These are phyloP conservation scores for Neurospora intermedia DNA, from an alignment of 495 filamentous ascomycete species.

Conservation along the genomic window DNA sequence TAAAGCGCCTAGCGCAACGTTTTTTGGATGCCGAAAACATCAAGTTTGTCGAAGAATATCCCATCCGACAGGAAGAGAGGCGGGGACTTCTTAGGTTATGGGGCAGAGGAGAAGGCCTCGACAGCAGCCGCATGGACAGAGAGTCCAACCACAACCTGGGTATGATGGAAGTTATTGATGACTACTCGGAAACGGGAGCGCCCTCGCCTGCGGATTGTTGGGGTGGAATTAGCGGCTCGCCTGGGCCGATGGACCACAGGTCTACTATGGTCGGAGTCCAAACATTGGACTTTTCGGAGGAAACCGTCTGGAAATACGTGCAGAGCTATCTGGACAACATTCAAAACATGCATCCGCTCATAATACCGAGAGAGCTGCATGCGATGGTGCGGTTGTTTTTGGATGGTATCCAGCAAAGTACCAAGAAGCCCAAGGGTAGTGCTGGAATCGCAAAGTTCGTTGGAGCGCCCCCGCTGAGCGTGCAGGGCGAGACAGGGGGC, in stretches of 20 bases:
- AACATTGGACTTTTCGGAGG: constrained; percentile 51
- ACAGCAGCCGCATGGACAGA: constrained; percentile 23
- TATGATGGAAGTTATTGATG: constrained; percentile 23
- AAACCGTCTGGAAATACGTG: constrained; percentile 52
- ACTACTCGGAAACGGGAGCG: constrained; percentile 38
- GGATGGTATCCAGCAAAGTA: constrained; percentile 25
- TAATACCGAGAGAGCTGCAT: constrained; percentile 41
- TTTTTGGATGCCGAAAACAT: constrained; percentile 34
- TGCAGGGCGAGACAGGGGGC: constrained; percentile 26
- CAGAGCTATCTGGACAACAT: constrained; percentile 68
- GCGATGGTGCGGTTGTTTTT: constrained; percentile 41
- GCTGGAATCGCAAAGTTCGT: constrained; percentile 21
- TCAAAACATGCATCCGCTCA: constrained; percentile 82
- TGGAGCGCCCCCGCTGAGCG: constrained; percentile 1
- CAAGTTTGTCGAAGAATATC: constrained; percentile 53
- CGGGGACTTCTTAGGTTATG: constrained; percentile 67
- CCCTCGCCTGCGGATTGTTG: constrained; percentile 37
- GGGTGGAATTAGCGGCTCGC: constrained; percentile 39
- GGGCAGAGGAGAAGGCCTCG: constrained; percentile 66
- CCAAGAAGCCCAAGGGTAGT: constrained; percentile 11
- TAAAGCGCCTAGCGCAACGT: constrained; percentile 42
- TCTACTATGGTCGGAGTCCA: constrained; percentile 43
- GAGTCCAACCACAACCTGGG: constrained; percentile 22
- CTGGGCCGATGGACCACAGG: constrained; percentile 24
- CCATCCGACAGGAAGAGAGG: constrained; percentile 62